These are phyloP conservation scores for Berkeleyomyces rouxiae DNA, from an alignment of 2,329 filamentous ascomycete genomes.

Conservation along the genomic window DNA sequence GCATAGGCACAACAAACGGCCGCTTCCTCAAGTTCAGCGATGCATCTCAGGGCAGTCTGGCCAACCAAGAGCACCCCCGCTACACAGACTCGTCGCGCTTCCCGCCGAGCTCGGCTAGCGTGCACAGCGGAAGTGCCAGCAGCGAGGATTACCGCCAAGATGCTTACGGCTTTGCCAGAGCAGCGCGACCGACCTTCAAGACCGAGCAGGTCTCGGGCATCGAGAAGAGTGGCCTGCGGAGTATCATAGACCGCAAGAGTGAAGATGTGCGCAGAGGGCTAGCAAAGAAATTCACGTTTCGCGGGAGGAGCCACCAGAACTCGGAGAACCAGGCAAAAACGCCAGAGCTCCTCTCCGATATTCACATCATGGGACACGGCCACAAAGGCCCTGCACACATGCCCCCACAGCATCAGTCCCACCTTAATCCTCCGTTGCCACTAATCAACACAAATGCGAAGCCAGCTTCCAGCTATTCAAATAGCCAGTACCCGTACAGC, in stretches of 20 bases:
- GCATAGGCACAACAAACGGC: slow-evolving; percentile 27
- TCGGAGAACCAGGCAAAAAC: neutral
- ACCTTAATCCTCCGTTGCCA: neutral
- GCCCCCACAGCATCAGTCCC: slow-evolving; percentile 11
- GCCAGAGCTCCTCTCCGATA: slow-evolving; percentile 16
- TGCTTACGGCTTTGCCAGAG: slow-evolving; percentile 29
- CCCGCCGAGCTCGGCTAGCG: slow-evolving; percentile 1
- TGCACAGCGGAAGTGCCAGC: neutral
- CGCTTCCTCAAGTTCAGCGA: slow-evolving; percentile 32
- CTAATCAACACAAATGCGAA: slow-evolving; percentile 7
- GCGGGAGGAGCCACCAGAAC: slow-evolving; percentile 23
- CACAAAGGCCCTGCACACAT: slow-evolving; percentile 6
- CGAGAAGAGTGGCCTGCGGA: slow-evolving; percentile 37
- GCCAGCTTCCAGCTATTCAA: slow-evolving; percentile 7
- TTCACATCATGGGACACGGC: slow-evolving; percentile 16
- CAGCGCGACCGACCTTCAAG: slow-evolving; percentile 27
- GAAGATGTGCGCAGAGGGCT: slow-evolving; percentile 37
- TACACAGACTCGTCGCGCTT: neutral
- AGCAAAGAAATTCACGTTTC: slow-evolving; percentile 36
- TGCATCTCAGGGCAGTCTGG: slow-evolving; percentile 19
- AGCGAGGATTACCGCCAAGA: slow-evolving; percentile 1
- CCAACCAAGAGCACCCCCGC: slow-evolving; percentile 17
- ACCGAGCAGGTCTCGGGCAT: slow-evolving; percentile 37
- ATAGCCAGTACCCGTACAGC: slow-evolving; percentile 11
- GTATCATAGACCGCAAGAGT: slow-evolving; percentile 37